A percentile compares a stretch with the other conserved stretches of the same genome.
Evolutionary conservation across 2,329 filamentous ascomycete genomes (phyloP).

Genomic region (Corinectria fuckeliana): DNA sequence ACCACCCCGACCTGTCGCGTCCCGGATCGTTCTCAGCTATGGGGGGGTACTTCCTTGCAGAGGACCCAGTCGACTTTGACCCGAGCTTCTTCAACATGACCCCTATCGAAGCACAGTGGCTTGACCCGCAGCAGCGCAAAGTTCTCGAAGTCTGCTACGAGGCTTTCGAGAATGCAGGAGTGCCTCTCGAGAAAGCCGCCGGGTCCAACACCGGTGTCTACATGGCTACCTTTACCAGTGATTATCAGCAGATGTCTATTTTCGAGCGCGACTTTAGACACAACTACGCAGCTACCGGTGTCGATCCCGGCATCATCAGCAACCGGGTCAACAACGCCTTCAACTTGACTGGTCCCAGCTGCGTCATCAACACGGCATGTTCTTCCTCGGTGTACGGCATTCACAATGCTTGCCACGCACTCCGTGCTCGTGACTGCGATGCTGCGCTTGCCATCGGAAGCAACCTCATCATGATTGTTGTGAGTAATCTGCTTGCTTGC

Average conservation of each 20-base stretch:
- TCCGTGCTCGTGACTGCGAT: too few species aligned
- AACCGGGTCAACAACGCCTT: not conserved
- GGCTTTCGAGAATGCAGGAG: not conserved
- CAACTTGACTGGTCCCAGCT: not conserved
- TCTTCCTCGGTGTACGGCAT: not conserved
- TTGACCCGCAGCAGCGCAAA: not conserved
- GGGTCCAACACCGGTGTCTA: not conserved
- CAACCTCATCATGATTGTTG: too few species aligned
- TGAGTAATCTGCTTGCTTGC: too few species aligned
- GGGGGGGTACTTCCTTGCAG: not conserved
- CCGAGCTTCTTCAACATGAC: not conserved
- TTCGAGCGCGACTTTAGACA: not conserved
- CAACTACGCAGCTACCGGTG: not conserved
- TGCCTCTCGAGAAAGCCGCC: not conserved
- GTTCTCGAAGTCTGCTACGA: not conserved
- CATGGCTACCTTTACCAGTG: not conserved
- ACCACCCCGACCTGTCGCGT: not conserved
- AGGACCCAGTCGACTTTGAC: not conserved
- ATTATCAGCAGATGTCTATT: not conserved
- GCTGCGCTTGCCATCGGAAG: too few species aligned
- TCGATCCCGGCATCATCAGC: not conserved
- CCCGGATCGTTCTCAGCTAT: not conserved
- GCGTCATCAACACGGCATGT: not conserved
- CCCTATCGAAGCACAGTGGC: not conserved
- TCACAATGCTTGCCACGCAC: not conserved